phyloP scores from a whole-genome alignment of 257 asterid genomes.

The Solanum medicagineum region DNA sequence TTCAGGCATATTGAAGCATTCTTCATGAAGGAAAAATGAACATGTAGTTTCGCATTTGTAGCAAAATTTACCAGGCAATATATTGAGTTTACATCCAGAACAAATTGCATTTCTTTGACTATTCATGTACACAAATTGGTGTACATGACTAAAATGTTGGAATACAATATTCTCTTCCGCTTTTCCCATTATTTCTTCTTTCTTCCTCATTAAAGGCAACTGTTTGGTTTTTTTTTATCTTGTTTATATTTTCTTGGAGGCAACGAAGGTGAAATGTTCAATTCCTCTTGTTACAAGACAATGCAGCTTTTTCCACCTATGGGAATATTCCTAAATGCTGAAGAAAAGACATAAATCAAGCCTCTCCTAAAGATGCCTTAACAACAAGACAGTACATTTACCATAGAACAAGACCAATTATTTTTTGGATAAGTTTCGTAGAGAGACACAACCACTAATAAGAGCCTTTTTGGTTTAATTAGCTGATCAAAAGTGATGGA shows the following conservation, averaged over 20 bases:
- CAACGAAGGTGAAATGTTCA: not conserved
- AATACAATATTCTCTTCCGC: not conserved
- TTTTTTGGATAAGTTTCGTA: not conserved
- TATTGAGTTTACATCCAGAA: conserved; percentile 28
- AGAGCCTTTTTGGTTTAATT: too few species aligned
- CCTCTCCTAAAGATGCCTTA: not conserved
- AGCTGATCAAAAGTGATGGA: too few species aligned
- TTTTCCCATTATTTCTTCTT: conserved; percentile 15
- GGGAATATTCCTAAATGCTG: not conserved
- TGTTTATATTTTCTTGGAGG: not conserved
- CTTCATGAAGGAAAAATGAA: conserved; percentile 33
- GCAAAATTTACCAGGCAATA: conserved; percentile 15
- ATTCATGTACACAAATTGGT: conserved; percentile 11
- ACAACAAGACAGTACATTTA: not conserved
- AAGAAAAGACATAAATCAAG: not conserved
- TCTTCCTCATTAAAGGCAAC: not conserved
- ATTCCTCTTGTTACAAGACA: not conserved
- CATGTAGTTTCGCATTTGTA: conserved; percentile 28
- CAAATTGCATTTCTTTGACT: conserved; percentile 5
- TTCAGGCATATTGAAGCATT: conserved; percentile 40
- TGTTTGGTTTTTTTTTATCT: not conserved
- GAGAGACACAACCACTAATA: too few species aligned
- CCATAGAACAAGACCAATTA: not conserved
- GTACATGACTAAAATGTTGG: conserved; percentile 43
- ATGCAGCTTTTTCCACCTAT: too few species aligned